These are phyloP conservation scores for Pseudocercospora crystallina DNA, from an alignment of 2,329 filamentous ascomycete species.

Conservation along the genomic window DNA sequence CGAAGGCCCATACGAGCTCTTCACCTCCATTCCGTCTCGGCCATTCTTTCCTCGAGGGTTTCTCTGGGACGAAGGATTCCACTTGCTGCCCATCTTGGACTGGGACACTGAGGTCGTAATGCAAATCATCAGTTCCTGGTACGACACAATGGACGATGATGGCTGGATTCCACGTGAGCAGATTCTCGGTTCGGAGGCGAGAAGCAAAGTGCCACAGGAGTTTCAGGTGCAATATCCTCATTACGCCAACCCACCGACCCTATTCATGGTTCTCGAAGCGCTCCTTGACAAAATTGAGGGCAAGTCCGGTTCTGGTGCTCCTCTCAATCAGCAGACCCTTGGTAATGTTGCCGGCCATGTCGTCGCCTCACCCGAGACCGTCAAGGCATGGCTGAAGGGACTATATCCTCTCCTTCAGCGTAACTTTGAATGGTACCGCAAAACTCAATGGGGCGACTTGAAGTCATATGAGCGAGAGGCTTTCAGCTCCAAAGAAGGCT, in stretches of 20 bases:
- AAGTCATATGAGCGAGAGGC: slow-evolving; percentile 82
- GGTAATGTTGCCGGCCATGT: slow-evolving; percentile 46
- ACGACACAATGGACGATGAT: slow-evolving; percentile 91
- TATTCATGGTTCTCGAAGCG: slow-evolving; percentile 83
- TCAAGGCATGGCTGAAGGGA: slow-evolving; percentile 68
- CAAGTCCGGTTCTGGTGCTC: slow-evolving; percentile 31
- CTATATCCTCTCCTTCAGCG: slow-evolving; percentile 84
- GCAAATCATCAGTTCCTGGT: slow-evolving; percentile 93
- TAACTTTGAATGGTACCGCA: slow-evolving; percentile 93
- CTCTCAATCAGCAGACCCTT: slow-evolving; percentile 33
- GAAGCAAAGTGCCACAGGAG: slow-evolving; percentile 89
- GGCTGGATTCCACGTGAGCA: slow-evolving; percentile 98
- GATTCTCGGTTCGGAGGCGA: slow-evolving; percentile 86
- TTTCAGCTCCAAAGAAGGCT: slow-evolving; percentile 85
- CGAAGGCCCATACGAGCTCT: slow-evolving; percentile 84
- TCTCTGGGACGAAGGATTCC: slow-evolving; percentile 97
- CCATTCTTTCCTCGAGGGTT: slow-evolving; percentile 97
- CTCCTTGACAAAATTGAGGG: slow-evolving; percentile 76
- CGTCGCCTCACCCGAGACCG: slow-evolving; percentile 66
- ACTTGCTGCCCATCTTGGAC: slow-evolving; percentile 84
- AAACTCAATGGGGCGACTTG: slow-evolving; percentile 85
- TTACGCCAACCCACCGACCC: slow-evolving; percentile 93
- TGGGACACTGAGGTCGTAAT: slow-evolving; percentile 88
- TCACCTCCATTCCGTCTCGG: slow-evolving; percentile 85
- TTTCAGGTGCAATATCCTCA: slow-evolving; percentile 97